phyloP scores from a whole-genome alignment of 2,329 filamentous ascomycete species.

The Aspergillus aculeatus region DNA sequence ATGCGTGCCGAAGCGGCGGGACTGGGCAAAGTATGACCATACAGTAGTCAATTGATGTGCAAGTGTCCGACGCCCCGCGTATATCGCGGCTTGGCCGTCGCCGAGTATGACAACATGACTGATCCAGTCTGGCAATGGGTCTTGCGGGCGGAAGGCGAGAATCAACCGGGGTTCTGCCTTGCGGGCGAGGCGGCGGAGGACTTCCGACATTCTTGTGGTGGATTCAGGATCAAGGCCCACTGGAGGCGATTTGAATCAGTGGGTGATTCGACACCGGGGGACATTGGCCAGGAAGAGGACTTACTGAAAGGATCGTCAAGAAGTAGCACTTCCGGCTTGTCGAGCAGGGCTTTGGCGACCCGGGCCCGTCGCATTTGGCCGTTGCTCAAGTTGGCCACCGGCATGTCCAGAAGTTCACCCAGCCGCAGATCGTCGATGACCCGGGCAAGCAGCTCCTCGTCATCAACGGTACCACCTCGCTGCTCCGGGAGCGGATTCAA shows the following conservation, averaged over 20 bases:
- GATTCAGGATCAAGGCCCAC: slow-evolving; percentile 90
- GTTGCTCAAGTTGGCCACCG: slow-evolving; percentile 87
- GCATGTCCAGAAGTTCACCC: slow-evolving; percentile 68
- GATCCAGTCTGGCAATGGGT: slow-evolving; percentile 85
- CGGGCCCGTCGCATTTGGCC: slow-evolving; percentile 84
- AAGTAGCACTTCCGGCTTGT: slow-evolving; percentile 74
- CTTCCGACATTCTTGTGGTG: slow-evolving; percentile 65
- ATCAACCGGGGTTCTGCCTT: slow-evolving; percentile 69
- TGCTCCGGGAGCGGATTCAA: slow-evolving; percentile 68
- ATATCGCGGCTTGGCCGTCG: slow-evolving; percentile 63
- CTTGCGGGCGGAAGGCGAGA: slow-evolving; percentile 77
- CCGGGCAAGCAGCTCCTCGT: slow-evolving; percentile 54
- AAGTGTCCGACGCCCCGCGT: slow-evolving; percentile 60
- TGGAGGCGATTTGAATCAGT: slow-evolving; percentile 25
- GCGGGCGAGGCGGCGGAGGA: slow-evolving; percentile 68
- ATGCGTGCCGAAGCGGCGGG: no score
- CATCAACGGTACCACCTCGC: slow-evolving; percentile 50
- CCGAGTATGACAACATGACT: slow-evolving; percentile 76
- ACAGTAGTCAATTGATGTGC: no score
- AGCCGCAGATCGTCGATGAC: slow-evolving; percentile 71
- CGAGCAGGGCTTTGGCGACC: slow-evolving; percentile 82
- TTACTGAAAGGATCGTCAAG: slow-evolving; percentile 87
- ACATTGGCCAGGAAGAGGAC: slow-evolving; percentile 17
- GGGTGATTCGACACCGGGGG: slow-evolving; percentile 1
- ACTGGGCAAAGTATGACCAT: no score